Evolutionary conservation across 768 basidiomycete species (phyloP).

Genomic region (Cantharellus anzutake): DNA sequence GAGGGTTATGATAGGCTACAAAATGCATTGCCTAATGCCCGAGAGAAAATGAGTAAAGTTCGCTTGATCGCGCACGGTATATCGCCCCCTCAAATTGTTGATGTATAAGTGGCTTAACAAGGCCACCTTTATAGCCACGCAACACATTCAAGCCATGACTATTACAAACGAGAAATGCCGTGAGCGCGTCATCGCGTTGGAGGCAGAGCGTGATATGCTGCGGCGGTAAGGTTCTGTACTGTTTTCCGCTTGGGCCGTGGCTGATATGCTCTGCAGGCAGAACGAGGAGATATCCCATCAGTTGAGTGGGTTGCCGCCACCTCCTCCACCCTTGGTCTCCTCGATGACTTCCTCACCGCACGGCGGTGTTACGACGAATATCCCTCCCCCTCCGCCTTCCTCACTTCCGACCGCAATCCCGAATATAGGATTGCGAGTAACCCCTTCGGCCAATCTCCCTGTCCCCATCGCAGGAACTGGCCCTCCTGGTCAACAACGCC

Average conservation of each 20-base stretch:
- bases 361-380: neutral
- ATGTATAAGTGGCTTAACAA: neutral
- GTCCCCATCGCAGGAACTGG: neutral
- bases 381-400: neutral
- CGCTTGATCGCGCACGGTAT: constrained; percentile 1
- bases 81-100: neutral
- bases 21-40: constrained; percentile 2
- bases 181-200: neutral
- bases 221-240: neutral
- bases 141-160: neutral
- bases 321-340: neutral
- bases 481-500: neutral
- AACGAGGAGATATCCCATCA: neutral
- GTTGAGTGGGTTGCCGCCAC: neutral
- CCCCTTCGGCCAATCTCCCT: neutral
- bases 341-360: neutral
- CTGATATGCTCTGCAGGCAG: neutral
- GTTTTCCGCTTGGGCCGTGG: neutral
- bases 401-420: too few relatives aligned
- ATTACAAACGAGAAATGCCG: neutral
- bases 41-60: constrained; percentile 9
- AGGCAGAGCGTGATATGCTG: neutral
- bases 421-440: neutral
- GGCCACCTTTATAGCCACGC: neutral
- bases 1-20: constrained; percentile 6